These are phyloP conservation scores for Diaporthe velutina DNA, from an alignment of 2,329 filamentous ascomycete species.

Conservation along the genomic window DNA sequence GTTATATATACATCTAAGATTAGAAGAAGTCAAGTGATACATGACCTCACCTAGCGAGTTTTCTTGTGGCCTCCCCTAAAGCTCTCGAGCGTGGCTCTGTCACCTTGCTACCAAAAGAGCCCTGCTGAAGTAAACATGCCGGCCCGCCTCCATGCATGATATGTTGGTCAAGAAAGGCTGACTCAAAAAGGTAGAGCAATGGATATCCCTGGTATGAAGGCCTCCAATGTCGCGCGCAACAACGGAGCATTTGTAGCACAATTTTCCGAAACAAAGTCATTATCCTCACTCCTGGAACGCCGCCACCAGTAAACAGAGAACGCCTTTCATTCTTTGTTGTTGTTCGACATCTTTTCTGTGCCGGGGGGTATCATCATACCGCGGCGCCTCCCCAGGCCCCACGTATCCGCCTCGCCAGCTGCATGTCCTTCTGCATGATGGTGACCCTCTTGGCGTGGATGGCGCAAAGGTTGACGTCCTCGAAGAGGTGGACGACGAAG, in stretches of 20 bases:
- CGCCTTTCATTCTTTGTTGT: conserved; percentile 12
- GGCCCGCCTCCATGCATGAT: background rate
- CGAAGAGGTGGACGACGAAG: conserved; percentile 95
- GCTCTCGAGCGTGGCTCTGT: background rate
- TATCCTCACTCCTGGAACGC: conserved; percentile 29
- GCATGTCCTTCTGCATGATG: conserved; percentile 98
- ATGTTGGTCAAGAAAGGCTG: background rate
- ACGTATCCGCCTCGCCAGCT: conserved; percentile 85
- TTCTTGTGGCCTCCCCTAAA: background rate
- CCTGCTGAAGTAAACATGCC: background rate
- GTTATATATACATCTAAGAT: conserved; percentile 22
- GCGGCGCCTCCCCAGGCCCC: conserved; percentile 79
- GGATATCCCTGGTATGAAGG: background rate
- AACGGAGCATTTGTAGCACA: background rate
- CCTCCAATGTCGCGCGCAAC: background rate
- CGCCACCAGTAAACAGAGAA: conserved; percentile 10
- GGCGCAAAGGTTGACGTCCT: conserved; percentile 95
- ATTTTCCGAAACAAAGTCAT: background rate
- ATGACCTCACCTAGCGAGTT: background rate
- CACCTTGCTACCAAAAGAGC: background rate
- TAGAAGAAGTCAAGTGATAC: background rate
- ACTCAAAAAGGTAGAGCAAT: background rate
- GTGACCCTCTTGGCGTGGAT: conserved; percentile 97
- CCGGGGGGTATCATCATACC: conserved; percentile 13
- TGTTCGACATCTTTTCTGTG: background rate